phyloP scores from a whole-genome alignment of 2,329 filamentous ascomycete genomes.

The Graphilbum sp. region DNA sequence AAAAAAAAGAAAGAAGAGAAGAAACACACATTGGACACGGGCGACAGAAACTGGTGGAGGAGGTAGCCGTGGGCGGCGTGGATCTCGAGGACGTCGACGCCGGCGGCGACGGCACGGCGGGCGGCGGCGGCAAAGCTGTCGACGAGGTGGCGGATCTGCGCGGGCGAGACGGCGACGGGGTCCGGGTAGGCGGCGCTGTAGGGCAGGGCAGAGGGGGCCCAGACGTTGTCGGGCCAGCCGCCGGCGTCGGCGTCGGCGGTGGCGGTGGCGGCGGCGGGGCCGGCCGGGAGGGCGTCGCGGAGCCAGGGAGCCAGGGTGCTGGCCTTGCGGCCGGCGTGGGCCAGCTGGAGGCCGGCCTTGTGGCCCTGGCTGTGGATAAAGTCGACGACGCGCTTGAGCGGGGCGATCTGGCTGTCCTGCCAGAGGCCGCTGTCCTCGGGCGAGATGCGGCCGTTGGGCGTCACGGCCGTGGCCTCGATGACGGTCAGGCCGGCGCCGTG shows the following conservation, averaged over 20 bases:
- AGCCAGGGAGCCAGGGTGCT: slow-evolving; percentile 45
- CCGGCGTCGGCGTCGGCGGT: slow-evolving; percentile 34
- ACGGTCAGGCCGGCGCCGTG: slow-evolving; percentile 60
- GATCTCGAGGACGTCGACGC: slow-evolving; percentile 61
- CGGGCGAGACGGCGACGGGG: slow-evolving; percentile 51
- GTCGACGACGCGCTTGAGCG: slow-evolving; percentile 53
- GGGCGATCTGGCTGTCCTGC: slow-evolving; percentile 67
- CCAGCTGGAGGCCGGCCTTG: slow-evolving; percentile 65
- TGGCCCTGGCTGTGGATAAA: slow-evolving; percentile 68
- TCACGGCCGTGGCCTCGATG: slow-evolving; percentile 64
- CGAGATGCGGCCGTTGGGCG: slow-evolving; percentile 64
- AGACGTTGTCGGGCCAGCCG: slow-evolving; percentile 42
- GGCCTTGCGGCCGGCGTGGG: slow-evolving; percentile 60
- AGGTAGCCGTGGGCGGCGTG: slow-evolving; percentile 52
- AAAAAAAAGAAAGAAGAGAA: too few species aligned
- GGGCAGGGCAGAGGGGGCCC: slow-evolving; percentile 33
- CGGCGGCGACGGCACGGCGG: slow-evolving; percentile 46
- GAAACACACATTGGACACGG: slow-evolving; percentile 36
- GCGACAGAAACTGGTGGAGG: slow-evolving; percentile 46
- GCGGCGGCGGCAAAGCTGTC: slow-evolving; percentile 41
- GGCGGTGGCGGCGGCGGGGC: slow-evolving; percentile 36
- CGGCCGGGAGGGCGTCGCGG: slow-evolving; percentile 21
- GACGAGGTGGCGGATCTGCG: slow-evolving; percentile 52
- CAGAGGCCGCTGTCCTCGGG: slow-evolving; percentile 68
- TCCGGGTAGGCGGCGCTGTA: slow-evolving; percentile 44